Evolutionary conservation across 1,284 basidiomycete species (phyloP).

Genomic region (Ganoderma meredithae): DNA sequence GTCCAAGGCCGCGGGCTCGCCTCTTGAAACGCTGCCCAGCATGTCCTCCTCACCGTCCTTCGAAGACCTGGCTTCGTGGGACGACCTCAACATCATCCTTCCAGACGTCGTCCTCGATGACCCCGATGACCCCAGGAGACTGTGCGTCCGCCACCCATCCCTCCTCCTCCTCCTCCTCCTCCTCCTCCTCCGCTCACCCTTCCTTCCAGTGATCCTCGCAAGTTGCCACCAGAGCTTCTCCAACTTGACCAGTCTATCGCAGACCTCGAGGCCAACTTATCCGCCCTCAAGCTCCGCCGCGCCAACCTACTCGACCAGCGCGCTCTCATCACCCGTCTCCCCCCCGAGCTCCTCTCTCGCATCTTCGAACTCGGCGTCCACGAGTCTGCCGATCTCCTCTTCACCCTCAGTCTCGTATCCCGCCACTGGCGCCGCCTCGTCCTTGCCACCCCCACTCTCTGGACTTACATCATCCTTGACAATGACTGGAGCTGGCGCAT

Average conservation of each 20-base stretch:
- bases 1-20: background rate
- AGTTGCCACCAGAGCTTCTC: conserved; percentile 35
- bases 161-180: background rate
- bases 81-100: conserved; percentile 35
- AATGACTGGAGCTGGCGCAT: conserved; percentile 39
- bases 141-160: conserved; percentile 22
- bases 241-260: conserved; percentile 39
- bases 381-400: conserved; percentile 36
- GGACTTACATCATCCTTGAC: conserved; percentile 45
- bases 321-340: conserved; percentile 42
- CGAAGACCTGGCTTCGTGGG: conserved; percentile 41
- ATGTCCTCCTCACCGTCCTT: conserved; percentile 31
- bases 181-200: conserved; percentile 24
- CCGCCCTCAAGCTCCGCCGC: conserved; percentile 34
- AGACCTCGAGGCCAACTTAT: conserved; percentile 39
- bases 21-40: background rate
- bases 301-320: conserved; percentile 36
- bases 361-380: conserved; percentile 46
- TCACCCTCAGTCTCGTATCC: conserved; percentile 40
- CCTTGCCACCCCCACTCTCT: conserved; percentile 41
- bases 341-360: conserved; percentile 44
- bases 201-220: conserved; percentile 33
- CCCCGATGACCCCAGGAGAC: conserved; percentile 29
- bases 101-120: conserved; percentile 29
- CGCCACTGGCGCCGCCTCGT: conserved; percentile 40